Percentiles rank a stretch among this genome's conserved stretches.
Evolutionary conservation across 257 asterid genomes (phyloP).

Genomic region (Misopates orontium): DNA sequence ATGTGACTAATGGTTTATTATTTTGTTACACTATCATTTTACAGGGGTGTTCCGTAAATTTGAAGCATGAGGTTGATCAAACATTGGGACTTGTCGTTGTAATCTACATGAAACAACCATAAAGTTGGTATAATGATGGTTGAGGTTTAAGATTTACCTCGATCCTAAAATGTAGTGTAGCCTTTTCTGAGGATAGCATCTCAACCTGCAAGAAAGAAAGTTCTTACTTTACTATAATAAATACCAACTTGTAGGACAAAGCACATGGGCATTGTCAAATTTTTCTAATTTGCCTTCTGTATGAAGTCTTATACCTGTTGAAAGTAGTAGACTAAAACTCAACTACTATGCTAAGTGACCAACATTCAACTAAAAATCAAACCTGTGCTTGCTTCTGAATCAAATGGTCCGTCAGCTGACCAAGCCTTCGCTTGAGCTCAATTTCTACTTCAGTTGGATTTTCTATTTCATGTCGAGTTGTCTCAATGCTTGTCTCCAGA

Average conservation of each 20-base stretch:
- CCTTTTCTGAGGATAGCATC: conserved; percentile 84
- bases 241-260: neutral
- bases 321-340: conserved; percentile 1
- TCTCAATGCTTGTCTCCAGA: conserved; percentile 66
- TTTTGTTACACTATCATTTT: too few species aligned
- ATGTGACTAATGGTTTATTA: too few species aligned
- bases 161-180: conserved; percentile 64
- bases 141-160: conserved; percentile 56
- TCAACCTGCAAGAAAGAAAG: conserved; percentile 60
- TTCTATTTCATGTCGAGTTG: conserved; percentile 59
- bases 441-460: conserved; percentile 80
- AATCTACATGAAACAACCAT: neutral
- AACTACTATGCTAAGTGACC: conserved; percentile 1
- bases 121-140: neutral
- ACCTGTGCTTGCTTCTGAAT: conserved; percentile 98
- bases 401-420: conserved; percentile 85
- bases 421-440: conserved; percentile 92
- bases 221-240: conserved; percentile 5
- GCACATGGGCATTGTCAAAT: neutral
- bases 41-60: too few species aligned
- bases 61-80: too few species aligned
- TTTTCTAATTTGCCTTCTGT: conserved; percentile 10
- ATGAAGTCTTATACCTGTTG: conserved; percentile 3
- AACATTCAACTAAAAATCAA: conserved; percentile 18
- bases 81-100: too few species aligned